phyloP scores from a whole-genome alignment of 2,329 filamentous ascomycete species.

The Talaromyces sp. region DNA sequence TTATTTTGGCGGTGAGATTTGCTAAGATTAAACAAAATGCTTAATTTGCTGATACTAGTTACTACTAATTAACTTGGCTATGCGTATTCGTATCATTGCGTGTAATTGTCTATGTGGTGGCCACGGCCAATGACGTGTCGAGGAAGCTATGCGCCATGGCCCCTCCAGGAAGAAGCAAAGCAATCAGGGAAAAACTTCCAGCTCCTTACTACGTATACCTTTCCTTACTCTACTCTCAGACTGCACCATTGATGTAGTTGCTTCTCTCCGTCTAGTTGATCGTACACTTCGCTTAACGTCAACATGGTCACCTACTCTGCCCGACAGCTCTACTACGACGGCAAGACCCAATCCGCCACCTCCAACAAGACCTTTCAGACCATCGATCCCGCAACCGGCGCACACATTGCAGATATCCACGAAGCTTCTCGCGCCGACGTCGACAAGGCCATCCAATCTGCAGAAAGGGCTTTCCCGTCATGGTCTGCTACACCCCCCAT shows the following conservation, averaged over 20 bases:
- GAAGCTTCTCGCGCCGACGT: slow-evolving; percentile 62
- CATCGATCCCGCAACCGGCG: slow-evolving; percentile 67
- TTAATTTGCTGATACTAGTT: not conserved
- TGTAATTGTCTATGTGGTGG: too few relatives aligned
- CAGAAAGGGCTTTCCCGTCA: slow-evolving; percentile 62
- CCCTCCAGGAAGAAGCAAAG: not conserved
- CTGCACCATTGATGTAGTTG: not conserved
- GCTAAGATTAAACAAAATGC: not conserved
- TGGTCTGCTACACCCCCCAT: slow-evolving; percentile 75
- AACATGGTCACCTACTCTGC: slow-evolving; percentile 39
- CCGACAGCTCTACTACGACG: slow-evolving; percentile 70
- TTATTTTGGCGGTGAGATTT: not conserved
- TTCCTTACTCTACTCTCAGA: not conserved
- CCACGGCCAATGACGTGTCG: not conserved
- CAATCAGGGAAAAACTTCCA: not conserved
- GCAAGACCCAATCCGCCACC: slow-evolving; percentile 58
- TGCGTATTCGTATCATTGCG: too few relatives aligned
- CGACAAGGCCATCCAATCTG: slow-evolving; percentile 66
- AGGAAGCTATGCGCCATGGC: not conserved
- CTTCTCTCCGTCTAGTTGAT: not conserved
- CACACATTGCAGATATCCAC: slow-evolving; percentile 66
- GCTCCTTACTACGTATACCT: not conserved
- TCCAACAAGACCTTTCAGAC: slow-evolving; percentile 63
- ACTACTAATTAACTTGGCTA: too few relatives aligned
- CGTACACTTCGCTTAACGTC: slow-evolving; percentile 19